phyloP scores from a whole-genome alignment of 1,284 basidiomycete genomes.

The Boletus semigastroideus region DNA sequence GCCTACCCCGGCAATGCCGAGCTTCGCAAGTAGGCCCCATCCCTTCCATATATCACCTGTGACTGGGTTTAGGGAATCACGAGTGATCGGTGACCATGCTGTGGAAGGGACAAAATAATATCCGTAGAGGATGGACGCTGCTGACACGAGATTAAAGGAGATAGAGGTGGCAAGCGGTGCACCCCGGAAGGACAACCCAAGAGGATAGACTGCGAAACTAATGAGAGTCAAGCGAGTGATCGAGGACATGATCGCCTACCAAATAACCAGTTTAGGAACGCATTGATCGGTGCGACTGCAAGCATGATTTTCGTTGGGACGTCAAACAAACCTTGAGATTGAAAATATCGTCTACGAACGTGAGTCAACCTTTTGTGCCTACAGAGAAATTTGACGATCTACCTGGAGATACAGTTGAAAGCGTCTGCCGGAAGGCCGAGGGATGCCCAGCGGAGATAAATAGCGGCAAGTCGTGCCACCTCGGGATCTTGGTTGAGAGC shows the following conservation, averaged over 20 bases:
- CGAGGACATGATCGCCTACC: slow-evolving; percentile 40
- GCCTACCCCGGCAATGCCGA: slow-evolving; percentile 77
- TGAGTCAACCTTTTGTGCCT: background rate
- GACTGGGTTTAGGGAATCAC: slow-evolving; percentile 56
- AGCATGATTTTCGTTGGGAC: slow-evolving; percentile 87
- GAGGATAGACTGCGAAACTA: slow-evolving; percentile 66
- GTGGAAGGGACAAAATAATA: slow-evolving; percentile 69
- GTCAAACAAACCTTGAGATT: slow-evolving; percentile 85
- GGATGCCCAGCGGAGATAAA: slow-evolving; percentile 78
- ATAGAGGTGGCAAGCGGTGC: slow-evolving; percentile 90
- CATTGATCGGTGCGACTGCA: slow-evolving; percentile 86
- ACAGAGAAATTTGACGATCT: slow-evolving; percentile 17
- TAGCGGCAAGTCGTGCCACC: slow-evolving; percentile 76
- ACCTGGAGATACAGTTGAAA: slow-evolving; percentile 73
- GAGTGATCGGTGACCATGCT: slow-evolving; percentile 55
- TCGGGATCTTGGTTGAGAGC: slow-evolving; percentile 84
- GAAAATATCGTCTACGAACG: slow-evolving; percentile 73
- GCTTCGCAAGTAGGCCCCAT: slow-evolving; percentile 67
- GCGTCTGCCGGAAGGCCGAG: slow-evolving; percentile 90
- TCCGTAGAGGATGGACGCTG: slow-evolving; percentile 72
- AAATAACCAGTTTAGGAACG: slow-evolving; percentile 83
- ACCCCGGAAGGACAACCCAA: slow-evolving; percentile 89
- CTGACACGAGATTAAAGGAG: slow-evolving; percentile 83
- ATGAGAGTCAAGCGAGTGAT: background rate
- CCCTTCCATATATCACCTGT: slow-evolving; percentile 65